Conservation (phyloP, 768 basidiomycete species). For the Pleurotus citrinopileatus region DNA sequence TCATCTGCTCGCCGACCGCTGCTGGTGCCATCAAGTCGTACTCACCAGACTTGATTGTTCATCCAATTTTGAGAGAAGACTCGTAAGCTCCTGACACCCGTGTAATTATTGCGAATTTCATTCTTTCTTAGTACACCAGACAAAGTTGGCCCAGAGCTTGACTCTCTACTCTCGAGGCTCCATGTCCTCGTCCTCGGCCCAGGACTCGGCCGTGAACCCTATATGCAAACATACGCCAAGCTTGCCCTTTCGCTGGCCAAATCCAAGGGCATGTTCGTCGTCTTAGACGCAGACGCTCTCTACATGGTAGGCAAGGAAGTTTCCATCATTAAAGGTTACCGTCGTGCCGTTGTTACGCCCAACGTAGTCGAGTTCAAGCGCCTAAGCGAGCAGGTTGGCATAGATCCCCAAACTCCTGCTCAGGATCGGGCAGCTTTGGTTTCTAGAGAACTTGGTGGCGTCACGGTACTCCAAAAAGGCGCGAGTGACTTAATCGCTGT, state of each 20-base stretch:
- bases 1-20: slow-evolving; percentile 93
- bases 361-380: slow-evolving; percentile 93
- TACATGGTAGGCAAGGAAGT: slow-evolving; percentile 78
- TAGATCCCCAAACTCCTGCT: slow-evolving; percentile 50
- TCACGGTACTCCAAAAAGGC: slow-evolving; percentile 91
- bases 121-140: slow-evolving; percentile 39
- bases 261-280: slow-evolving; percentile 78
- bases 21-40: slow-evolving; percentile 95
- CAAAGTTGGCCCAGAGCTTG: slow-evolving; percentile 47
- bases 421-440: slow-evolving; percentile 65
- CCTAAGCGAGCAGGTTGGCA: slow-evolving; percentile 69
- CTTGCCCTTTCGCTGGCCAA: slow-evolving; percentile 74
- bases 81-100: slow-evolving; percentile 37
- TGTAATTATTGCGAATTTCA: background rate
- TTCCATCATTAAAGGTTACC: slow-evolving; percentile 76
- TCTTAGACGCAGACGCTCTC: slow-evolving; percentile 93
- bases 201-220: slow-evolving; percentile 85
- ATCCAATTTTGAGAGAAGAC: slow-evolving; percentile 80
- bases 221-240: slow-evolving; percentile 85
- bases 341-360: slow-evolving; percentile 86
- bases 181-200: slow-evolving; percentile 95
- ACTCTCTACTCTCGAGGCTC: slow-evolving; percentile 75
- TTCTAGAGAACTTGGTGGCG: slow-evolving; percentile 76
- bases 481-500: slow-evolving; percentile 77
- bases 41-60: slow-evolving; percentile 95